Evolutionary conservation across 2,329 filamentous ascomycete species (phyloP), one percentile per base, ranked within the genome.

Genomic region (Nothomitra cinnamomea): DNA sequence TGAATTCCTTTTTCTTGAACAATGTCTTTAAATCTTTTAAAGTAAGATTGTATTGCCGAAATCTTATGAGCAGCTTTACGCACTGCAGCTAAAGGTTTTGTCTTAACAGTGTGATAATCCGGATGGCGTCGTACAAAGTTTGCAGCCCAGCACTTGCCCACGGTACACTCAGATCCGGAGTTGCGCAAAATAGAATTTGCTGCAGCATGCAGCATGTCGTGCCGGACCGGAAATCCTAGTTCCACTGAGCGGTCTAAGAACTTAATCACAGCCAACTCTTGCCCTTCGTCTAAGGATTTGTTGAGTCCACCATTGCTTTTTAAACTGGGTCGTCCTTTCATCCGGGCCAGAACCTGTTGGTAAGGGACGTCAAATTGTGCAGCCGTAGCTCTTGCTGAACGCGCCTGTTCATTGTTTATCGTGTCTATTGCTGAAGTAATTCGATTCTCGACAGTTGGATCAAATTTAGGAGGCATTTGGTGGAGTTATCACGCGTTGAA

Each of bases 51-150:
- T 38, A 57, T 32, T 12, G 12, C 15, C 21, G 55, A 47, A 22
- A 48, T 45, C n/a, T 57, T 35, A 13, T 56, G 36, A 5, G 54
- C 24, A 32, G 36, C 24, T 43, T 25, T 51, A 17, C 54, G 1
- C 3, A 13, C 7, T 15, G 32, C 24, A 10, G 32, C 48, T 13
- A 43, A 8, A 22, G 36, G 51, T 17, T 12, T 38, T 32, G 38
- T 17, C 19, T 41, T 42, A 35, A 21, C 5, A 4, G 49, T 38
- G 38, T 45, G 24, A 24, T 52, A 56, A 8, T 56, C 36, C 7
- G 53, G 55, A 22, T 55, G 47, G n/a, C 47, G 32, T 24, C 53
- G 15, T 22, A 56, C 47, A 55, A 56, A 56, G 22, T 49, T 22
- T 3, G 6, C 42, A 12, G 38, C 25, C 55, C 55, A 56, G 19